Evolutionary conservation across 2,329 filamentous ascomycete genomes (phyloP), one percentile per base, ranked within the genome.

Genomic region (Rugonectria rugulosa): DNA sequence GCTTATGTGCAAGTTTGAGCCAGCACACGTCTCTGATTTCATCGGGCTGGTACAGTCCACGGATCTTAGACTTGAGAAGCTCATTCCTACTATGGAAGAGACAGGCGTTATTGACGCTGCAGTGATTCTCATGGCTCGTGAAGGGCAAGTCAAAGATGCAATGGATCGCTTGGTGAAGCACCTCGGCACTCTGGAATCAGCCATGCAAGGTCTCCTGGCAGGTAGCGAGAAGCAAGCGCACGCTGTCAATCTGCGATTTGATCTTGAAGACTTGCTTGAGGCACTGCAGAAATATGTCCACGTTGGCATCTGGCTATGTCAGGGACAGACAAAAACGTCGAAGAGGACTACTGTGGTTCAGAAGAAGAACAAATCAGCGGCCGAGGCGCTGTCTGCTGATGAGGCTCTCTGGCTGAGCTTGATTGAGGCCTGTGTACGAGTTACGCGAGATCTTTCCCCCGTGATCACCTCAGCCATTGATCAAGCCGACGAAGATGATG

Each of bases 291-390:
- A 96, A 71, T 98, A 97, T 73, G 87, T 89, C 2, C 88, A 92
- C 61, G 91, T 99, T 1, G 95, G 96, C 12, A 94, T 96, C 45
- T 99, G 95, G 95, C 79, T 99, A 11, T 98, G 95, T 66, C 91
- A 96, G 73, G 87, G 89, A 2, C 92, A 97, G 70, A 91, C 86
- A 43, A 90, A 89, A 67, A 83, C 82, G 0, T 73, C 78, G 6
- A 81, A 77, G 55, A 74, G 75, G 56, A 66, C 70, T 48, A 78
- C 73, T 61, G 72, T 75, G 17, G 74, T 83, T 5, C 74, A 84
- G 44, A 78, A 86, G 61, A 84, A 73, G 72, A 81, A 83, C 51
- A 66, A 73, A 4, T 65, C 73, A 5, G 63, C 73, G 1, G 72
- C 71, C 2, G 77, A 79, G 34, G 71, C 73, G 1, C 76, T 88